Base-by-base conservation (phyloP, 495 filamentous ascomycete species). In the Lophium mytilinum region DNA sequence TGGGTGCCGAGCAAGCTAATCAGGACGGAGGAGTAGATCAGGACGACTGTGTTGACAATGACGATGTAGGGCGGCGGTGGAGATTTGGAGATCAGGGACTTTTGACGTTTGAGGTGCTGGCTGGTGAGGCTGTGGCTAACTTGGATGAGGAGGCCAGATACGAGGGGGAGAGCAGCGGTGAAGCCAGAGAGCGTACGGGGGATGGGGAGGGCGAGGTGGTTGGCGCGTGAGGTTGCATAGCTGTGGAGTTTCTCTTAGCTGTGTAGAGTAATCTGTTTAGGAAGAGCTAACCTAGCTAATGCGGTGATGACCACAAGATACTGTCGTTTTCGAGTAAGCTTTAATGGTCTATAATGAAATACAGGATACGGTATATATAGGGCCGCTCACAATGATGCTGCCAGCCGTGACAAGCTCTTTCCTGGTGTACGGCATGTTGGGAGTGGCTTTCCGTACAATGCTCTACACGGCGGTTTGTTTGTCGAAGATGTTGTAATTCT, bases 1-100 rank as follows among this genome's bases (percentile, higher is more conserved):
- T 79, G 77, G 47, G 80, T 72, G n/a, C 79, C 72, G 4, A 80
- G 69, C 14, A 82, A 69, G 3, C 83, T 83, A 18, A 79, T 77
- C 30, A 86, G 63, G 45, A 82, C 66, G 19, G 75, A 74, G 30
- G 70, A 69, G 61, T 66, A 71, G 12, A 67, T 58, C 52, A 64
- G 56, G 9, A 74, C 72, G 51, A 83, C 60, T 45, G 78, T 69
- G 41, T 76, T 74, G 24, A 76, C 73, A 41, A 78, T 50, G 35
- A 74, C 62, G 55, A 68, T 24, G 48, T 21, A 58, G 74, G 66
- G 39, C 72, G 45, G 69, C 73, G 68, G 47, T 68, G 67, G 37
- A 66, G 66, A 36, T 62, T 55, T 6, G 64, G 59, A 34, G 62
- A 60, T 50, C 58, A 62, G 15, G 56, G 66, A 10, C 51, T 61